Evolutionary conservation across 139 green algal species (phyloP).

Genomic region (Chlamydomonas incerta): DNA sequence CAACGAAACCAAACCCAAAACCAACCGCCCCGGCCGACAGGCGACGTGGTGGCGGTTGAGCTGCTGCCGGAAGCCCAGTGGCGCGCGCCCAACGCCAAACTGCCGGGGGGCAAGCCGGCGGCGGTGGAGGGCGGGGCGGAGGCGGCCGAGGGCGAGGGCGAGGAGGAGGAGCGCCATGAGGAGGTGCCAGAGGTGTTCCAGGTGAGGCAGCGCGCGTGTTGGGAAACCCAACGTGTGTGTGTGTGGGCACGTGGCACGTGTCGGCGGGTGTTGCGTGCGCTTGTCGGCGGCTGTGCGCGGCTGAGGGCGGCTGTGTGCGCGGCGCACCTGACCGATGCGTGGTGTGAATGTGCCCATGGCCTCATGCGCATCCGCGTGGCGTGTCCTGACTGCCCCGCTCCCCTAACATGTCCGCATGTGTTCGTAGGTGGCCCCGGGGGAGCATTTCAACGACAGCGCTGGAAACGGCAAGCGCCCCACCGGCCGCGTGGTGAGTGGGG

Average conservation of each 20-base stretch:
- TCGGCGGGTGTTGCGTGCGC: background rate
- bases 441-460: constrained; percentile 62
- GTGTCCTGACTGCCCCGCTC: too few species aligned
- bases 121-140: constrained; percentile 49
- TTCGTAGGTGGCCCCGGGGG: constrained; percentile 65
- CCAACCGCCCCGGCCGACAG: constrained; percentile 12
- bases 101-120: constrained; percentile 46
- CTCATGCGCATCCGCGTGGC: too few species aligned
- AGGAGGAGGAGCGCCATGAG: constrained; percentile 4
- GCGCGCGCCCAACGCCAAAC: constrained; percentile 52
- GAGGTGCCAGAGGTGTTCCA: constrained; percentile 43
- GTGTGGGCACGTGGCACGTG: background rate
- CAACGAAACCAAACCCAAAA: background rate
- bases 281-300: background rate
- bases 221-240: too few species aligned
- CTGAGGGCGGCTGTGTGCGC: background rate
- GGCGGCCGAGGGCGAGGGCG: constrained; percentile 55
- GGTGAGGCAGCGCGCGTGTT: background rate
- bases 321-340: background rate
- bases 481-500: constrained; percentile 65
- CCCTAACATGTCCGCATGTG: too few species aligned
- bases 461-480: constrained; percentile 58
- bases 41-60: constrained; percentile 80
- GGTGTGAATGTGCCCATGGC: too few species aligned
- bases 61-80: constrained; percentile 88